A percentile compares a stretch with the other conserved stretches of the same genome.
phyloP scores from a whole-genome alignment of 176 grass and related monocot species.

The Ananas comosus region DNA sequence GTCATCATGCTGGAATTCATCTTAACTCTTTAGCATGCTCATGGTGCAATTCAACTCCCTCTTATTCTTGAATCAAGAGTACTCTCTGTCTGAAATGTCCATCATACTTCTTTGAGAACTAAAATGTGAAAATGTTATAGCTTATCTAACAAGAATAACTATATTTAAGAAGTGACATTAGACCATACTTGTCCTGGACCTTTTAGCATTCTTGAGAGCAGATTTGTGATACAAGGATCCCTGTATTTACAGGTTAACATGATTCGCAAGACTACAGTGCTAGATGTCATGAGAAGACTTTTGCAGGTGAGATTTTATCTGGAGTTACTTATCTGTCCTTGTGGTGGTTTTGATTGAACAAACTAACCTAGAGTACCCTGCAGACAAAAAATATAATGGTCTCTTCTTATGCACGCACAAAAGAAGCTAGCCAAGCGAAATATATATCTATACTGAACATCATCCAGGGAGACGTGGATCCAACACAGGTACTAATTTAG shows the following conservation, averaged over 20 bases:
- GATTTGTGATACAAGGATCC: conserved; percentile 24
- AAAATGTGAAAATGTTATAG: background rate
- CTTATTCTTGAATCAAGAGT: too few species aligned
- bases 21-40: background rate
- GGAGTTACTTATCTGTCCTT: background rate
- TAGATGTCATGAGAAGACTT: conserved; percentile 99
- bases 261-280: conserved; percentile 90
- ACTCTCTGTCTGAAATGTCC: too few species aligned
- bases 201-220: background rate
- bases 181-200: background rate
- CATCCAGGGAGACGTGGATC: conserved; percentile 98
- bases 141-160: background rate
- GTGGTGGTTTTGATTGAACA: conserved; percentile 4
- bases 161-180: too few species aligned
- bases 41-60: too few species aligned
- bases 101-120: too few species aligned
- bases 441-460: conserved; percentile 99
- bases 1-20: background rate
- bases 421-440: conserved; percentile 99
- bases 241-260: conserved; percentile 70
- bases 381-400: conserved; percentile 99
- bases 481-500: conserved; percentile 65
- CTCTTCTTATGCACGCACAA: conserved; percentile 93
- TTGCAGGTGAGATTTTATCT: conserved; percentile 38
- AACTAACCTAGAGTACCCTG: conserved; percentile 19